A percentile compares a stretch with the other conserved stretches of the same genome.
These are phyloP conservation scores for Termitomyces sp. DNA, from an alignment of 768 basidiomycete genomes.

Conservation along the genomic window DNA sequence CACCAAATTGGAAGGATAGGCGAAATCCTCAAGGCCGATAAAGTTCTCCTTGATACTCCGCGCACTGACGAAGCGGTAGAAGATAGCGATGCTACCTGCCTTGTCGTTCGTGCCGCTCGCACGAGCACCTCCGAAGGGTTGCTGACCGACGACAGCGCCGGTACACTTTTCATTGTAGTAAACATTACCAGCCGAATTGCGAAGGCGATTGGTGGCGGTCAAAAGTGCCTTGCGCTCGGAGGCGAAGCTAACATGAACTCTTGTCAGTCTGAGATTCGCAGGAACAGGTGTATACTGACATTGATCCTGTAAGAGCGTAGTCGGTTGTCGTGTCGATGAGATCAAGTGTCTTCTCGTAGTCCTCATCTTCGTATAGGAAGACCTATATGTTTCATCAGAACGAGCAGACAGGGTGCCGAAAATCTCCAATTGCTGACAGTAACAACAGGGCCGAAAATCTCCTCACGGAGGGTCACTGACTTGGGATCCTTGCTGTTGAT, in stretches of 20 bases:
- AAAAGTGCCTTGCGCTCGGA: slow-evolving; percentile 77
- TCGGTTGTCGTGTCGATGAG: slow-evolving; percentile 82
- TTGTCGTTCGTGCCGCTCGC: slow-evolving; percentile 98
- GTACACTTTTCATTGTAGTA: slow-evolving; percentile 99
- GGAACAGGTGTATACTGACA: slow-evolving; percentile 47
- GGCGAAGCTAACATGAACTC: slow-evolving; percentile 59
- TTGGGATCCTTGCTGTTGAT: slow-evolving; percentile 90
- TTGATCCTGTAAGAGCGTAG: slow-evolving; percentile 93
- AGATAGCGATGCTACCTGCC: slow-evolving; percentile 74
- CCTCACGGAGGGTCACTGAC: slow-evolving; percentile 86
- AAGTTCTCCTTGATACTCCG: slow-evolving; percentile 98
- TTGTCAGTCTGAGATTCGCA: background rate
- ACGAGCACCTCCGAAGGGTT: slow-evolving; percentile 95
- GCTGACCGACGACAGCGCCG: slow-evolving; percentile 95
- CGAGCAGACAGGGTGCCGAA: background rate
- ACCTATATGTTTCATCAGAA: slow-evolving; percentile 39
- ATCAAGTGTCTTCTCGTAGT: slow-evolving; percentile 84
- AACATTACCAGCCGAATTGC: slow-evolving; percentile 92
- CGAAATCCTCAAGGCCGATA: slow-evolving; percentile 72
- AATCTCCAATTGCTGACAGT: slow-evolving; percentile 50
- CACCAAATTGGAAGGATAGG: slow-evolving; percentile 84
- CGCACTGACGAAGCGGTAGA: slow-evolving; percentile 77
- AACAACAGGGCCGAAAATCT: slow-evolving; percentile 96
- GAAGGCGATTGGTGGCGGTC: slow-evolving; percentile 74
- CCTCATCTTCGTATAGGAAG: slow-evolving; percentile 84